Percentiles rank a stretch among this genome's conserved stretches.
phyloP scores from a whole-genome alignment of 306 rosid species.

The Cicer chorassanicum region DNA sequence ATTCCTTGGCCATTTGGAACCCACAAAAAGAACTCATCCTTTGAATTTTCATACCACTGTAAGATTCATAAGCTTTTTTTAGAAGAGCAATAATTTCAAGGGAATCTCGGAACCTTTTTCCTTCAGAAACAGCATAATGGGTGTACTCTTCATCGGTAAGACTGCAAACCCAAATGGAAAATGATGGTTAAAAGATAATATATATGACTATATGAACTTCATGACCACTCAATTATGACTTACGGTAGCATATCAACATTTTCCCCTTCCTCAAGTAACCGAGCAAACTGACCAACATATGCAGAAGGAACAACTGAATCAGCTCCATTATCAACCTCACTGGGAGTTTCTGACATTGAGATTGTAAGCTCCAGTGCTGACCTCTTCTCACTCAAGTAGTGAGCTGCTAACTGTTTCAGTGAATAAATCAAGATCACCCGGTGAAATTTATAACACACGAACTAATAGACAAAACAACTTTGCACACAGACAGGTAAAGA shows the following conservation, averaged over 20 bases:
- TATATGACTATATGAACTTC: constrained; percentile 26
- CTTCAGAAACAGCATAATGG: constrained; percentile 70
- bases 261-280: constrained; percentile 77
- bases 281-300: constrained; percentile 86
- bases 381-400: constrained; percentile 85
- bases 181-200: constrained; percentile 34
- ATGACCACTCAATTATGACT: constrained; percentile 54
- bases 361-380: constrained; percentile 71
- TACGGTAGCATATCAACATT: constrained; percentile 72
- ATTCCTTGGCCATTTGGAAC: constrained; percentile 85
- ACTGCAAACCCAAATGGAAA: constrained; percentile 61
- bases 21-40: constrained; percentile 84
- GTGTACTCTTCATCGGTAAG: constrained; percentile 83
- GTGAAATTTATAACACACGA: neutral
- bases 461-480: constrained; percentile 30
- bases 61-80: constrained; percentile 79
- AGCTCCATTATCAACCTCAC: constrained; percentile 58
- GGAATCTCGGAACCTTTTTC: constrained; percentile 85
- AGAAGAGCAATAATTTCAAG: constrained; percentile 84
- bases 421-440: constrained; percentile 39
- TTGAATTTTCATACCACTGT: constrained; percentile 58
- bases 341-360: constrained; percentile 69
- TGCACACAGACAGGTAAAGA: neutral
- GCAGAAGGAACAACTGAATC: constrained; percentile 81
- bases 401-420: constrained; percentile 85